Base-by-base conservation (phyloP, 768 basidiomycete species). In the Hygrocybe coccinea region DNA sequence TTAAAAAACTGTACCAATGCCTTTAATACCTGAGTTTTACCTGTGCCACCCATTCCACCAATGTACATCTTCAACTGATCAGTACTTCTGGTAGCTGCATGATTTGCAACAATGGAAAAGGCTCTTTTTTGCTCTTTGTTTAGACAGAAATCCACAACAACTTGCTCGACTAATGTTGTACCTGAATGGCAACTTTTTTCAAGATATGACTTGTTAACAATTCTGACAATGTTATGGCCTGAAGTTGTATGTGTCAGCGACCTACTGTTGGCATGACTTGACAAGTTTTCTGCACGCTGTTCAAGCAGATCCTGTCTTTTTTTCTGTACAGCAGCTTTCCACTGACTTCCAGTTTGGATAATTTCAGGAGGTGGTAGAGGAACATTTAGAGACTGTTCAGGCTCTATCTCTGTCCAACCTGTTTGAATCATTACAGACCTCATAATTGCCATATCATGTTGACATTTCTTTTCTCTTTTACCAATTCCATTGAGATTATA, bases 21-120 rank as follows among this genome's bases (percentile, higher is more conserved):
- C 45, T 66, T 58, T 1, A 74, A 61, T 0, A 74, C 69, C 24
- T 67, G 65, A 0, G 65, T 60, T 55, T 73, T 74, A 0, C 71
- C 71, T 9, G 70, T 70, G 0, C 71, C 71, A 47, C 68, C 70
- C 56, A 67, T 64, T 6, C 72, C 72, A 19, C 67, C 69, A 6
- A 73, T 43, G 41, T 71, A 68, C 69, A 74, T 70, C 48, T 61
- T 60, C 0, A 74, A 47, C 17, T 64, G 70, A 0, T 62, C 60
- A 4, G 58, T 33, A n/a, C 49, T 35, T 3, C 12, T 21, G 6
- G 7, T 11, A 25, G 49, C 17, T 2, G 60, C 54, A 62, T 71
- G 71, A 37, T 71, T 60, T 5, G 66, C 65, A n/a, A 73, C 59
- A 17, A 71, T 64, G 1, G 59, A 9, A 54, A 72, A 72, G 2